Evolutionary conservation across 2,329 filamentous ascomycete species (phyloP).

Genomic region (Cladophialophora exuberans): DNA sequence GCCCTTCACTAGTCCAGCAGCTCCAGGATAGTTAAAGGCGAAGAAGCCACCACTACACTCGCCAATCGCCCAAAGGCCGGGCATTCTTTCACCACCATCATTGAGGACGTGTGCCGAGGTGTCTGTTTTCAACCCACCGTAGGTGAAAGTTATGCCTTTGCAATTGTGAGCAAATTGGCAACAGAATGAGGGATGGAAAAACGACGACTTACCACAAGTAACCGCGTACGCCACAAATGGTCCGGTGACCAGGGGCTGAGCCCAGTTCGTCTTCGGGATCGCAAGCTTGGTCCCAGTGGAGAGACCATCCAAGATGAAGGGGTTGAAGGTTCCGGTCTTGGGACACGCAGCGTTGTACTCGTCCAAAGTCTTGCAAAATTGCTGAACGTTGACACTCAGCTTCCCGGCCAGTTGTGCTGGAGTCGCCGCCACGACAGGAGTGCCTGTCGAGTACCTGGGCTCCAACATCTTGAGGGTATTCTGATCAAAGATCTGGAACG

Average conservation of each 20-base stretch:
- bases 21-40: slow-evolving; percentile 65
- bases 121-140: slow-evolving; percentile 63
- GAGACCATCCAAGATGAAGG: slow-evolving; percentile 62
- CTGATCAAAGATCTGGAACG: slow-evolving; percentile 31
- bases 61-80: slow-evolving; percentile 62
- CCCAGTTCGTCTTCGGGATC: slow-evolving; percentile 68
- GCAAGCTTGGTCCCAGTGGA: slow-evolving; percentile 61
- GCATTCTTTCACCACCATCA: slow-evolving; percentile 37
- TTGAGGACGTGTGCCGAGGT: slow-evolving; percentile 51
- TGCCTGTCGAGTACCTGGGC: slow-evolving; percentile 62
- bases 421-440: slow-evolving; percentile 48
- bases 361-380: slow-evolving; percentile 49
- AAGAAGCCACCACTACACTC: slow-evolving; percentile 69
- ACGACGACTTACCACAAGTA: slow-evolving; percentile 53
- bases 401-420: background rate
- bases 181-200: no score
- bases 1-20: slow-evolving; percentile 63
- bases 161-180: no score
- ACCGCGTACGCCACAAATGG: slow-evolving; percentile 68
- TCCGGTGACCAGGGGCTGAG: slow-evolving; percentile 56
- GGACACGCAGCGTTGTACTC: slow-evolving; percentile 63
- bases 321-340: slow-evolving; percentile 54
- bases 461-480: slow-evolving; percentile 57
- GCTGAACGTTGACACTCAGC: slow-evolving; percentile 35
- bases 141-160: slow-evolving; percentile 63